Base-by-base conservation (phyloP, 345 rosid species). In the Pugionium dolabratum region DNA sequence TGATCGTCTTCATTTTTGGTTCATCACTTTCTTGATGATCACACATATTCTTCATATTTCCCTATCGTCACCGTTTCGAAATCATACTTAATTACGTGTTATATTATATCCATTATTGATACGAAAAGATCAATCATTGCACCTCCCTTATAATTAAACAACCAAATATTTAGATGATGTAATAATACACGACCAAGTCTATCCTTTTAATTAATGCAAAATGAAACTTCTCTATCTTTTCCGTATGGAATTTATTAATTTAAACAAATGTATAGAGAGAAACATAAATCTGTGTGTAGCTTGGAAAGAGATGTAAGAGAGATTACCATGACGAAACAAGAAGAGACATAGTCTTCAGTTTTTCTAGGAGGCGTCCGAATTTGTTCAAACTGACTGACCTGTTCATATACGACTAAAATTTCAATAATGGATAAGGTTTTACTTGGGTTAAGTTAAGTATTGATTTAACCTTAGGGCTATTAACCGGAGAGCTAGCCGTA, bases 401-500 rank as follows among this genome's bases (percentile, higher is more conserved):
- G 72, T 54, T 36, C 60, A 61, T 36, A 35, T 3, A 34, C 42
- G 44, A 55, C 32, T 53, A 26, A 40, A 39, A 0, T 5, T 34
- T 37, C 4, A 56, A 49, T 9, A 4, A 49, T 49, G 44, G 51
- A 39, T 30, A 25, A 62, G 34, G 36, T 64, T 62, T 10, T 54
- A 31, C 1, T 42, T 49, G 32, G 60, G 36, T 65, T 34, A 39
- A 43, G 48, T 44, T n/a, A 57, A 55, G 10, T 59, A 58, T 47
- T 72, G 5, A 29, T 39, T 63, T 34, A 62, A 86, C 96, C 89
- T 87, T 88, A 57, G 95, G 92, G 68, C 89, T 85, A 49, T 79
- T 85, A 50, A 80, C 86, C 68, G 96, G 95, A 69, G 98, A 91
- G 64, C 86, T 91, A 52, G 96, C 98, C 60, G 98, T 91, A 59